Base-by-base conservation (phyloP, 495 filamentous ascomycete genomes). In the Sabuloglossum arenarium region DNA sequence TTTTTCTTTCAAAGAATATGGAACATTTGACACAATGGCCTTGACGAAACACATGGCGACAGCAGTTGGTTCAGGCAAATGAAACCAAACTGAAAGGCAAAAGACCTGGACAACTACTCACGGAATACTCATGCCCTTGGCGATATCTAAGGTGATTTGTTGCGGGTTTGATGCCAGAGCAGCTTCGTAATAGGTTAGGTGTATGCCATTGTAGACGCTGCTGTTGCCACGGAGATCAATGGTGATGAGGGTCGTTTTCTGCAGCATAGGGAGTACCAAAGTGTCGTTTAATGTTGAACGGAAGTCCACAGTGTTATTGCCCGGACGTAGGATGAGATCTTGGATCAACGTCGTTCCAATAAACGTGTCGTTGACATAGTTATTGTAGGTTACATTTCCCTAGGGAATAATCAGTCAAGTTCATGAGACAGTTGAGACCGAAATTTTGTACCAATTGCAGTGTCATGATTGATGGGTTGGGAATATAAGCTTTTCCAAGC, bases 401-500 rank as follows among this genome's bases (percentile, higher is more conserved):
- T 82, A 58, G 31, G 32, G 12, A 53, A 61, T 49, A 62, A 59
- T 55, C 65, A 57, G 62, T 60, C 56, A 43, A 28, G 19, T 32
- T 47, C 14, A n/a, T 50, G 43, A 53, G 31, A 54, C 23, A 43
- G 25, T 21, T 49, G 16, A 1, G 6, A 32, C 19, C 42, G 32
- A 16, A 51, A 5, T 23, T 21, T 53, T 32, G 59, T 71, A 84
- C 81, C 66, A 87, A 72, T 21, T 70, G 65, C 49, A 89, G 68
- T 6, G 76, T 77, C 65, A 86, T 69, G 53, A 79, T 66, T 3
- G 83, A 80, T 5, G 75, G 76, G 63, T 90, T 90, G 56, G 85
- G 84, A 37, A 90, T 84, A 54, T 62, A 69, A 34, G 78, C 74
- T 3, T 68, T 74, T 60, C 78, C 85, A 31, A 73, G 68, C 70